Evolutionary conservation across 164 flowering plant genomes (phyloP), one percentile per base, ranked within the genome.

Genomic region (Berberis thunbergii): DNA sequence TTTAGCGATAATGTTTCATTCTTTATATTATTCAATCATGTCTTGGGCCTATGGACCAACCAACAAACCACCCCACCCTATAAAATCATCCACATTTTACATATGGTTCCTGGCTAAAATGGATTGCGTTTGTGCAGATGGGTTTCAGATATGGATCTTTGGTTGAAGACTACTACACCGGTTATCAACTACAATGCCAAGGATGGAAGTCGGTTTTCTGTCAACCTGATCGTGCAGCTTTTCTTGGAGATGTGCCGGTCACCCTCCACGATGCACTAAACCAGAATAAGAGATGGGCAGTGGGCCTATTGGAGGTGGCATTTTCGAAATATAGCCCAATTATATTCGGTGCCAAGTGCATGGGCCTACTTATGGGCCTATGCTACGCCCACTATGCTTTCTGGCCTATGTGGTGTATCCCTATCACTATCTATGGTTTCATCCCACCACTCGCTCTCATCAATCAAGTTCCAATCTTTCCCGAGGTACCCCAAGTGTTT

Each of bases 131-230:
- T 67, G 45, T 41, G 38, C 61, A 61, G 97, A 64, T 88, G 58
- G 98, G 97, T 0, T 83, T 88, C 59, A 72, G 85, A 59, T 90
- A 88, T 64, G 98, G 98, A 6, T 86, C 95, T 0, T 66, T 87
- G 42, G 77, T 76, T 0, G 98, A 94, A 77, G 98, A 94, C 74
- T 83, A 66, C 64, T 77, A 73, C 73, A 87, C 96, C 0, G 97
- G 98, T 4, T 88, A 76, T 65, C 66, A 70, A 13, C 67, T 90
- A 49, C 82, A 83, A 1, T 83, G 91, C 45, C 83, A 88, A 63
- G 97, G 98, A 43, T 94, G 98, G 98, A 74, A 65, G 56, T 72
- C 83, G 0, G 58, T 80, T 3, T 84, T 88, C 53, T 90, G 86
- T 71, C n/a, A 83, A 56, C 97, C 97, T 1, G 62, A 70, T 5